Base-by-base conservation (phyloP, 805 yeast genomes). In the Lachancea mirantina region DNA sequence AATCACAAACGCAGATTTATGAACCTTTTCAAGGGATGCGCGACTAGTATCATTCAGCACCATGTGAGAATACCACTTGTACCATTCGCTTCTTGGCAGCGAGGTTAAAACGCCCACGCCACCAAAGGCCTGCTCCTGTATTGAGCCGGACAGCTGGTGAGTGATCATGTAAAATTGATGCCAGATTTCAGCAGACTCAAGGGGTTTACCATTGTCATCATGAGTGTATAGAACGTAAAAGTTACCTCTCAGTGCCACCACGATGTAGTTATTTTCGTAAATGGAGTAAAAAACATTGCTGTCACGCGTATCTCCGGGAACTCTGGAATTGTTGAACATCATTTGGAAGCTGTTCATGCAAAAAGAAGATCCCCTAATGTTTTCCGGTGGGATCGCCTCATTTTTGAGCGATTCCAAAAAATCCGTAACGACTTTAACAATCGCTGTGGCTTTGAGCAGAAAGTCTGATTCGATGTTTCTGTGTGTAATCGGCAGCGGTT, bases 261-360 rank as follows among this genome's bases (percentile, higher is more conserved):
- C 61, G 45, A 85, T 70, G 62, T 76, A 84, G 52, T 78, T 72
- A 59, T 84, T 75, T 28, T 58, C 61, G 32, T 49, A 60, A 21
- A 53, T 38, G 14, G 61, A 55, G 58, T 74, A 78, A 38, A 62
- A 53, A 18, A 69, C 67, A 46, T 80, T 79, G 38, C 70, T 65
- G 57, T 89, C 96, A 36, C 69, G 57, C 11, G 59, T 62, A n/a
- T 63, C 64, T 26, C 64, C 66, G n/a, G 96, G 96, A 32, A 84
- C 70, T 49, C 97, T 73, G 36, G 83, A 73, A 54, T 80, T 84
- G 67, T 87, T 84, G 69, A 89, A 89, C 95, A 89, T 81, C 65
- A 76, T 74, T 51, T 74, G 74, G 72, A 84, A 88, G 20, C 94
- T 78, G 58, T 84, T 87, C 97, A 89, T 89, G 62, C 96, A 89